phyloP scores from a whole-genome alignment of 352 stramenopile species.

The Globisporangium abappressorium region DNA sequence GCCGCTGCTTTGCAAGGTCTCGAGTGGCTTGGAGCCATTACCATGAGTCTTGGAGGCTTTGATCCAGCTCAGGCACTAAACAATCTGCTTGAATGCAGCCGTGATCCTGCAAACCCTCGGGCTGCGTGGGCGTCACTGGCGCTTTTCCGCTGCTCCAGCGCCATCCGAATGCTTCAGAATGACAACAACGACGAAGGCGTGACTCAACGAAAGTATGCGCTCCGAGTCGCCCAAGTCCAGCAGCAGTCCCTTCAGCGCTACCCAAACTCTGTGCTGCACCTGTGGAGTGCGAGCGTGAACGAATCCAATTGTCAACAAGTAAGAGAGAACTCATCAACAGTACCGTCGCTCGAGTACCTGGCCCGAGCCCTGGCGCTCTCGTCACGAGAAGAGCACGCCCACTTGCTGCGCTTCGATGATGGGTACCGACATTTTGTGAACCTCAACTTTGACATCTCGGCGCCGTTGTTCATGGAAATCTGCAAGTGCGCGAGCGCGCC shows the following conservation, averaged over 20 bases:
- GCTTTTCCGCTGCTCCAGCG: constrained; percentile 28
- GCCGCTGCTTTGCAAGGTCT: constrained; percentile 23
- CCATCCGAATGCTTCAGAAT: constrained; percentile 26
- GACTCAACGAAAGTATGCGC: background rate
- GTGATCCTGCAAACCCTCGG: constrained; percentile 13
- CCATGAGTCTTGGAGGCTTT: constrained; percentile 19
- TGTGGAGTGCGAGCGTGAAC: constrained; percentile 28
- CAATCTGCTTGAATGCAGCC: constrained; percentile 24
- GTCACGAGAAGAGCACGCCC: constrained; percentile 20
- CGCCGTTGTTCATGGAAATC: constrained; percentile 31
- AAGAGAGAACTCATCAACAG: background rate
- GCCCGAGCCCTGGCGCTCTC: constrained; percentile 12
- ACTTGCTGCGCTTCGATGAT: constrained; percentile 39
- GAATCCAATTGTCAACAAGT: background rate
- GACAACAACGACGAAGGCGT: constrained; percentile 10
- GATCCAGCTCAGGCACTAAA: constrained; percentile 28
- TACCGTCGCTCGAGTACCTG: background rate
- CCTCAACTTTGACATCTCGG: constrained; percentile 26
- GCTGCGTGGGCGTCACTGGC: constrained; percentile 30
- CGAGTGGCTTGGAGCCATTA: constrained; percentile 24
- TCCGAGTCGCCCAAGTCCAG: constrained; percentile 12
- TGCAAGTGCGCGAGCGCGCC: constrained; percentile 36
- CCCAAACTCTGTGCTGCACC: constrained; percentile 32
- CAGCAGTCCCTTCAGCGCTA: constrained; percentile 19
- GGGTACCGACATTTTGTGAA: constrained; percentile 28